Evolutionary conservation across 73 alveolate genomes (phyloP).

Genomic region (Tetrahymena malaccensis): DNA sequence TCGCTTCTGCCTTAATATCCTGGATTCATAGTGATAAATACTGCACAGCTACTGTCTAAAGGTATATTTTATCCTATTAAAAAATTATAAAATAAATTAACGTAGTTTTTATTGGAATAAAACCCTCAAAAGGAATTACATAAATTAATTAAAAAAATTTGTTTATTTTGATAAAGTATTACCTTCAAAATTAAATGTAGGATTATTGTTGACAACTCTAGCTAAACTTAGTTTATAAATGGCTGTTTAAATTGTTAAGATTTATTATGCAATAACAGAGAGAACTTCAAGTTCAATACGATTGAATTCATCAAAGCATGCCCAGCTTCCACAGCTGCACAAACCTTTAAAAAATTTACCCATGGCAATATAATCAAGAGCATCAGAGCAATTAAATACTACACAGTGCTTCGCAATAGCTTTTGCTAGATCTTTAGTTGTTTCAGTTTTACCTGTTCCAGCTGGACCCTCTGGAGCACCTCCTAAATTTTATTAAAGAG

Average conservation of each 20-base stretch:
- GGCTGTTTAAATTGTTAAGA: slow-evolving; percentile 80
- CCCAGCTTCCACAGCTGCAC: slow-evolving; percentile 94
- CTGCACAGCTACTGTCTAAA: slow-evolving; percentile 69
- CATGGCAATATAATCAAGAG: slow-evolving; percentile 72
- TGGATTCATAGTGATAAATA: slow-evolving; percentile 92
- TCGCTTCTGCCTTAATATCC: slow-evolving; percentile 92
- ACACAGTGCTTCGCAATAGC: slow-evolving; percentile 82
- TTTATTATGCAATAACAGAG: slow-evolving; percentile 93
- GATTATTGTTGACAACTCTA: slow-evolving; percentile 48
- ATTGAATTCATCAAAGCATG: slow-evolving; percentile 98
- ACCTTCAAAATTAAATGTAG: slow-evolving; percentile 63
- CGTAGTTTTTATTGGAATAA: too few relatives aligned
- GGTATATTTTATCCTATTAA: not conserved
- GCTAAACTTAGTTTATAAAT: slow-evolving; percentile 51
- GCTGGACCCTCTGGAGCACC: slow-evolving; percentile 98
- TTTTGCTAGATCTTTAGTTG: slow-evolving; percentile 76
- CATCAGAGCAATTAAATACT: slow-evolving; percentile 83
- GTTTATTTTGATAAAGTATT: slow-evolving; percentile 64
- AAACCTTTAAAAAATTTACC: slow-evolving; percentile 87
- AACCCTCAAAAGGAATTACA: too few relatives aligned
- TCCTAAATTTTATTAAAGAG: slow-evolving; percentile 78
- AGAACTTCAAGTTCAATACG: slow-evolving; percentile 96
- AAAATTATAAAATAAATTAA: too few relatives aligned
- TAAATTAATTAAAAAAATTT: slow-evolving; percentile 65
- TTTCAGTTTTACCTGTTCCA: slow-evolving; percentile 89